Evolutionary conservation across 2,329 filamentous ascomycete species (phyloP).

Genomic region (Botrytis cinerea): DNA sequence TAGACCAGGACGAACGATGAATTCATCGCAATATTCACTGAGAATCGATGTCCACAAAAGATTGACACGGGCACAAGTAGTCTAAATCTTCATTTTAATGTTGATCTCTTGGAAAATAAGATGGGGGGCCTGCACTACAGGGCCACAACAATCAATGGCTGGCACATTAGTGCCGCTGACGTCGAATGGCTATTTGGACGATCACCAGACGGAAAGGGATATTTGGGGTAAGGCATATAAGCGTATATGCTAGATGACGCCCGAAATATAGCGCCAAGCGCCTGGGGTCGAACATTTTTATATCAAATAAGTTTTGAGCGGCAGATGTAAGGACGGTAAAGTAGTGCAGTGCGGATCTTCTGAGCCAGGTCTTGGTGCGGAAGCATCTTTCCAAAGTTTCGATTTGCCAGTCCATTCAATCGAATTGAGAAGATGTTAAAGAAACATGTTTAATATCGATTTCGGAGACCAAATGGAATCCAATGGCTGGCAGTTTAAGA

Average conservation of each 20-base stretch:
- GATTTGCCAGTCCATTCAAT: neutral
- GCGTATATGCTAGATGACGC: neutral
- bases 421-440: neutral
- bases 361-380: neutral
- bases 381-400: neutral
- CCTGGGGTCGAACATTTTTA: neutral
- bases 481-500: neutral
- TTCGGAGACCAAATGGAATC: neutral
- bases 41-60: neutral
- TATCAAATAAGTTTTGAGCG: neutral
- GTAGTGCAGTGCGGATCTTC: neutral
- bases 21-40: neutral
- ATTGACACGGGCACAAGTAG: neutral
- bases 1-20: neutral
- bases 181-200: neutral
- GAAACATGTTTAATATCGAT: neutral
- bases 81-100: neutral
- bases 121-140: no score
- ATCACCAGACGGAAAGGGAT: neutral
- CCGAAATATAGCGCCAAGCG: neutral
- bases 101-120: neutral
- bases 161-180: neutral
- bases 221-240: neutral
- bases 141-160: neutral
- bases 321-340: neutral